Percentiles rank a stretch among this genome's conserved stretches.
These are phyloP conservation scores for Linnemannia elongata DNA, from an alignment of 192 early-diverging fungal species.

Conservation along the genomic window DNA sequence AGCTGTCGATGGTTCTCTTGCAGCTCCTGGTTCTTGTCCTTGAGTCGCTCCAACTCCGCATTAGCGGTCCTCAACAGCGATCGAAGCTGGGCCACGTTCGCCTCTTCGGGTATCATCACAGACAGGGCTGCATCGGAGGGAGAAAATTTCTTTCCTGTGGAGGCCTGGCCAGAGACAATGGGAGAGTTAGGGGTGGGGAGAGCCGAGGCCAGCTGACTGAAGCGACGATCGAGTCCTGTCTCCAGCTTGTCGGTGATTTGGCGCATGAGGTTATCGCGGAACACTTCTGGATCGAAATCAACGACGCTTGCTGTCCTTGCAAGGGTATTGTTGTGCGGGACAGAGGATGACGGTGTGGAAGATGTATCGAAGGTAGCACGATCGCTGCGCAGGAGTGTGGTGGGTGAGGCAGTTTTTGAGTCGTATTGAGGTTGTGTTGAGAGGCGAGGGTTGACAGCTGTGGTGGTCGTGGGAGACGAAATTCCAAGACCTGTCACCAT, in stretches of 20 bases:
- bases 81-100: conserved; percentile 8
- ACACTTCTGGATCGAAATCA: conserved; percentile 27
- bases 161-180: not conserved
- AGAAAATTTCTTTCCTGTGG: not conserved
- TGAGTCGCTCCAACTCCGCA: conserved; percentile 10
- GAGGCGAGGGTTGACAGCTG: not conserved
- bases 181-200: conserved; percentile 5
- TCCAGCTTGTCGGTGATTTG: conserved; percentile 29
- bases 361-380: conserved; percentile 1
- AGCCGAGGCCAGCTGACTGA: conserved; percentile 20
- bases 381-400: not conserved
- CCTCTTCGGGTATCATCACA: not conserved
- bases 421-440: not conserved
- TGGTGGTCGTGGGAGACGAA: not conserved
- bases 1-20: conserved; percentile 11
- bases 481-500: conserved; percentile 25
- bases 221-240: conserved; percentile 22
- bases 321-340: not conserved
- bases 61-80: not conserved
- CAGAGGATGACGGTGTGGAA: not conserved
- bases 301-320: not conserved
- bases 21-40: conserved; percentile 23
- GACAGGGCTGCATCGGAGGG: not conserved
- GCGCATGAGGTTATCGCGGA: conserved; percentile 23
- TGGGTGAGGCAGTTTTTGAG: not conserved